Base-by-base conservation (phyloP, 257 asterid species). In the Echium plantagineum region DNA sequence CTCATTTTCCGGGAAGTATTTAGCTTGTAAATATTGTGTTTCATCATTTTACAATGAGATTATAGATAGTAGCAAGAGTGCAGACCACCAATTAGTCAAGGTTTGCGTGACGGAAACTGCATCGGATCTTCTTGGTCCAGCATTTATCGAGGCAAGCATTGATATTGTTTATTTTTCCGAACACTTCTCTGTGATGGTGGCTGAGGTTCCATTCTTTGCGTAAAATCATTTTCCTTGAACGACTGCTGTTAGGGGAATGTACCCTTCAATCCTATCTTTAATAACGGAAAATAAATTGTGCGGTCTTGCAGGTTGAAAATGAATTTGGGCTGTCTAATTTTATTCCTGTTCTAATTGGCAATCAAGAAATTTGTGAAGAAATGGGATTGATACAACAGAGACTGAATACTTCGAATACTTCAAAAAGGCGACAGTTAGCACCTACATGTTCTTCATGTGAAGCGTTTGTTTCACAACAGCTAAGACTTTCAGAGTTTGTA, bases 251-350 rank as follows among this genome's bases (percentile, higher is more conserved):
- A 42, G 49, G 32, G 32, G 47, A 42, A 53, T 18, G 18, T 52
- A 18, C 57, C 0, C 22, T n/a, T 53, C 15, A 18, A 9, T n/a
- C 56, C 57, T 53, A 8, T 19, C 20, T 7, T 53, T n/a, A n/a
- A 17, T 9, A 2, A 56, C 38, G 13, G 19, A 56, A 56, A 28
- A 24, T 19, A 21, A 49, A 56, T 38, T 28, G 6, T 21, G 46
- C 58, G 57, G 66, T 60, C 60, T 62, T 78, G 78, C 80, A 91
- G 97, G 94, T 91, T 54, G 99, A 93, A 78, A 93, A 93, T 75
- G 86, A 84, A 74, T 93, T 82, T 55, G 99, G 99, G 9, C 64
- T 93, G 69, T 89, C 99, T 62, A 93, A 93, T 80, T 93, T 93
- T 78, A 78, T 93, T 68, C 95, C 99, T 18, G 72, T 93, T 64